A percentile compares a stretch with the other conserved stretches of the same genome.
Conservation (phyloP, 352 stramenopile genomes). For the Globisporangium solare region DNA sequence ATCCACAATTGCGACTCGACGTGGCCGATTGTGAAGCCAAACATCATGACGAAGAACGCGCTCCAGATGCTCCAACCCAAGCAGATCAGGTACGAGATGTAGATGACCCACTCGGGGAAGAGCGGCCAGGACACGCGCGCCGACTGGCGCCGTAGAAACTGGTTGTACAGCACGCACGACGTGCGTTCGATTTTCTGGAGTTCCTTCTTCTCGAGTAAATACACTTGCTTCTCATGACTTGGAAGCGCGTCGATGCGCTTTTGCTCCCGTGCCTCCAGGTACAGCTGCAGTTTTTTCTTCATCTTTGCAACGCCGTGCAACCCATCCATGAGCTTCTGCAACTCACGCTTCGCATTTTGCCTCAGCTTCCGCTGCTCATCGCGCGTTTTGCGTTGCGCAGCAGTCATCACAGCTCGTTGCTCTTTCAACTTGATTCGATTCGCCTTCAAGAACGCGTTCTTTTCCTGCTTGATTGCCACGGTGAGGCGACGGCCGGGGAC, state of each 20-base stretch:
- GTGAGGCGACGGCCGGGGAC: constrained; percentile 28
- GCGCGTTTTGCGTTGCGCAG: constrained; percentile 26
- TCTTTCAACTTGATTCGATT: constrained; percentile 40
- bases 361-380: constrained; percentile 32
- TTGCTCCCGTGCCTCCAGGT: constrained; percentile 35
- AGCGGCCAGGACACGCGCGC: constrained; percentile 43
- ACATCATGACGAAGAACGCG: constrained; percentile 68
- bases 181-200: constrained; percentile 58
- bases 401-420: constrained; percentile 35
- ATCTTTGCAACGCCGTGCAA: constrained; percentile 43
- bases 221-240: constrained; percentile 54
- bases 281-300: constrained; percentile 55
- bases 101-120: constrained; percentile 72
- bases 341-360: constrained; percentile 33
- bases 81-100: constrained; percentile 64
- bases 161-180: constrained; percentile 69
- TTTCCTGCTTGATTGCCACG: constrained; percentile 52
- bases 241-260: constrained; percentile 35
- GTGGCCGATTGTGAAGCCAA: constrained; percentile 54
- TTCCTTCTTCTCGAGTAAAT: constrained; percentile 52
- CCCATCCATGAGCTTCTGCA: constrained; percentile 36
- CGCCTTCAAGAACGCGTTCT: constrained; percentile 33
- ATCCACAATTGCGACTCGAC: constrained; percentile 63
- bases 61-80: constrained; percentile 48
- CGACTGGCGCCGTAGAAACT: constrained; percentile 51